Base-by-base conservation (phyloP, 805 yeast species). In the Starmerella bombi region DNA sequence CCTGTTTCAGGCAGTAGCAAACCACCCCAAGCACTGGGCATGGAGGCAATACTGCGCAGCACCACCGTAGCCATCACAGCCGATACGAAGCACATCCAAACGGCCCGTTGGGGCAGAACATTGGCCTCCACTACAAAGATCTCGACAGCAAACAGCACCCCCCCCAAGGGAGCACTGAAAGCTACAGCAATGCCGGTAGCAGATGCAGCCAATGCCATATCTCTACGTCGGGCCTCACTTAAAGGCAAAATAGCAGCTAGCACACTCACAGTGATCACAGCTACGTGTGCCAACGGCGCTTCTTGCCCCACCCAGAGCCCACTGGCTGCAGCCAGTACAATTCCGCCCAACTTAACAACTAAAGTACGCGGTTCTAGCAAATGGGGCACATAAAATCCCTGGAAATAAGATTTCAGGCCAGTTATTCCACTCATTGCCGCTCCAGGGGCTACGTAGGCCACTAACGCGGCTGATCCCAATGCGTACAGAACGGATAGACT, bases 161-260 rank as follows among this genome's bases (percentile, higher is more conserved):
- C 94, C 6, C 93, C 93, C 41, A 84, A 75, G 3, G 94, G 94
- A 0, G 93, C 76, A 45, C 79, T 80, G 59, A 83, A 82, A 0
- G 94, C 93, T 12, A 80, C 81, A 0, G 86, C 74, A 19, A 83
- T 77, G 4, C 94, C 94, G 1, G 86, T 77, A 1, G 93, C 86
- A 1, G 82, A 71, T 0, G 86, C 81, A 1, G 93, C 85, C 16
- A 78, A 66, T 14, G 77, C 55, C 8, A 83, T 53, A 46, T 80
- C 88, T 42, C 94, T 67, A 43, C 70, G 64, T 23, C 55, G 38
- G 5, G 54, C 50, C 28, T 49, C 53, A 18, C 50, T 41, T 16
- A 49, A 19, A 4, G 43, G 41, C 45, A 49, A 76, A 60, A 52
- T 75, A 62, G 47, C 81, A 74, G 40, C 34, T 12, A 48, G 12